Percentiles rank a stretch among this genome's conserved stretches.
These are phyloP conservation scores for Cruciata laevipes DNA, from an alignment of 257 asterid species.

Conservation along the genomic window DNA sequence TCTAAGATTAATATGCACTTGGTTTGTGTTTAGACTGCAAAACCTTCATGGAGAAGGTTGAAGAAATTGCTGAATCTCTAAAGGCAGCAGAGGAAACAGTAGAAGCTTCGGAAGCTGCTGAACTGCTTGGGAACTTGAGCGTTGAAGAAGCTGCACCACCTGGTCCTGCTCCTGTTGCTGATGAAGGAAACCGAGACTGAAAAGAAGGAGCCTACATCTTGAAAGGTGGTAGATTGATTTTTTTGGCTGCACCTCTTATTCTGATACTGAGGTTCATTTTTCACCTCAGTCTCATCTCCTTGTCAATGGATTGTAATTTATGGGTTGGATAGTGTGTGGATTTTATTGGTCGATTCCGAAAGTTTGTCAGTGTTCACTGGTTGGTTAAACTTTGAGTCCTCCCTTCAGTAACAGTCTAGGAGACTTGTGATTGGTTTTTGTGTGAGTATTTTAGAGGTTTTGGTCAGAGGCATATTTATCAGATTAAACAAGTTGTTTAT, in stretches of 20 bases:
- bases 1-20: neutral
- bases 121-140: constrained; percentile 39
- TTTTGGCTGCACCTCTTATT: constrained; percentile 6
- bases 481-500: neutral
- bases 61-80: constrained; percentile 46
- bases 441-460: constrained; percentile 6
- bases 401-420: constrained; percentile 9
- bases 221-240: constrained; percentile 16
- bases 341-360: constrained; percentile 9
- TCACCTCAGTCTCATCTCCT: constrained; percentile 11
- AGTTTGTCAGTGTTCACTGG: constrained; percentile 15
- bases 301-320: constrained; percentile 8
- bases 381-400: constrained; percentile 21
- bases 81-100: constrained; percentile 27
- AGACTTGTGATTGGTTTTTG: constrained; percentile 9
- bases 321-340: constrained; percentile 15
- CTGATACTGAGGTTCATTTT: constrained; percentile 16
- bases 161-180: constrained; percentile 15
- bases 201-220: constrained; percentile 23
- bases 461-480: constrained; percentile 1
- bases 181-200: constrained; percentile 25
- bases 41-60: constrained; percentile 33
- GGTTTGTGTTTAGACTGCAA: constrained; percentile 32
- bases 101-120: constrained; percentile 40
- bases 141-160: constrained; percentile 28